Evolutionary conservation across 345 rosid species (phyloP).

Genomic region (Gossypioides kirkii): DNA sequence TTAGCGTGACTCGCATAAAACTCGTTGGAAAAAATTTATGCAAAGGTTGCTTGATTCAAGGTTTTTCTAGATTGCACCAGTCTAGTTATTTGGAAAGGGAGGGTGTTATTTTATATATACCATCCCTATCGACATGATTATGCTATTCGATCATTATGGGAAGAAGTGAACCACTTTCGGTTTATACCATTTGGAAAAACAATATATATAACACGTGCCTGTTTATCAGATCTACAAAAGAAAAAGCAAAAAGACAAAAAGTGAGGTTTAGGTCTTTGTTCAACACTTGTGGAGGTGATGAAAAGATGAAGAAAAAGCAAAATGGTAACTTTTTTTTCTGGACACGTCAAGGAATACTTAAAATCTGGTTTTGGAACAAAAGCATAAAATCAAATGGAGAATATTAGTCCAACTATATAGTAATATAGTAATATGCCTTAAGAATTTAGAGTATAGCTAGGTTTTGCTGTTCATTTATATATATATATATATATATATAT

Average conservation of each 20-base stretch:
- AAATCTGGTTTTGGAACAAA: slow-evolving; percentile 8
- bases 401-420: not conserved
- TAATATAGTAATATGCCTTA: not conserved
- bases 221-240: not conserved
- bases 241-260: not conserved
- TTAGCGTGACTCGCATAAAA: no score
- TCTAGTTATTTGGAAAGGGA: not conserved
- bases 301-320: slow-evolving; percentile 1
- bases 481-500: not conserved
- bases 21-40: no score
- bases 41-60: not conserved
- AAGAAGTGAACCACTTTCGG: not conserved
- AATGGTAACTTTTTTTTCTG: not conserved
- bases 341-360: not conserved
- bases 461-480: not conserved
- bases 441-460: not conserved
- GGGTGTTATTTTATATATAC: not conserved
- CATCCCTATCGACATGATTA: not conserved
- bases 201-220: not conserved
- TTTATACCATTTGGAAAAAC: not conserved
- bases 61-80: not conserved
- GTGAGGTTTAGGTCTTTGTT: not conserved
- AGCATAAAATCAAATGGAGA: slow-evolving; percentile 1
- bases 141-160: not conserved
- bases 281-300: not conserved